phyloP scores from a whole-genome alignment of 768 basidiomycete species.

The Baorangia bicolor region DNA sequence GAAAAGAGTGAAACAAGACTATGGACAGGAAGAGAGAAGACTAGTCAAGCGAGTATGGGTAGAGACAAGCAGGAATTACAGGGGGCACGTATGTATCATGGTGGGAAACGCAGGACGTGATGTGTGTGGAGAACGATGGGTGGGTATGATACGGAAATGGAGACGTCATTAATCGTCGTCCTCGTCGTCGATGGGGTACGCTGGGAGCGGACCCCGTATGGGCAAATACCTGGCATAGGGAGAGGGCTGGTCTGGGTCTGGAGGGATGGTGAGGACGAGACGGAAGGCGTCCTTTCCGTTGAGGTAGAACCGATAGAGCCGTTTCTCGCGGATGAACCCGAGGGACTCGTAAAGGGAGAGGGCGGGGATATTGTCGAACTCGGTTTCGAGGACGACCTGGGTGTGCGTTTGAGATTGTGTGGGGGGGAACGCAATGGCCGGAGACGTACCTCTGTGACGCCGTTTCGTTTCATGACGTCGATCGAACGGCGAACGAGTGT shows the following conservation, averaged over 20 bases:
- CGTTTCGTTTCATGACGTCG: constrained; percentile 76
- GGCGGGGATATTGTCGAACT: constrained; percentile 88
- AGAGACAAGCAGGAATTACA: constrained; percentile 3
- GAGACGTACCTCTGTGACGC: constrained; percentile 78
- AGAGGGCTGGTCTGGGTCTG: constrained; percentile 27
- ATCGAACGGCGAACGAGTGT: constrained; percentile 82
- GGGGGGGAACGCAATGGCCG: background rate
- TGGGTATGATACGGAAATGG: constrained; percentile 15
- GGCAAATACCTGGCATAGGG: constrained; percentile 12
- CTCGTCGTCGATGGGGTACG: constrained; percentile 25
- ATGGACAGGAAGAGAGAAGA: background rate
- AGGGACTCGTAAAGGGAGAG: constrained; percentile 87
- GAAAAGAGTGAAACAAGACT: background rate
- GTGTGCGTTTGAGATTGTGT: background rate
- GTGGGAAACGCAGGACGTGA: background rate
- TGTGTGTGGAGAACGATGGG: background rate
- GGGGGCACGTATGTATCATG: constrained; percentile 10
- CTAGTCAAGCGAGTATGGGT: constrained; percentile 5
- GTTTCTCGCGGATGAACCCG: constrained; percentile 95
- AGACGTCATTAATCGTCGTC: constrained; percentile 17
- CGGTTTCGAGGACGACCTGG: constrained; percentile 93
- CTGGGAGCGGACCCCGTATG: constrained; percentile 16
- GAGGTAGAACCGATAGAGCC: constrained; percentile 91
- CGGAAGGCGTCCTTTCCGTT: constrained; percentile 97
- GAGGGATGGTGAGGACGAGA: constrained; percentile 63